Evolutionary conservation across 768 basidiomycete species (phyloP).

Genomic region (Boletus reticulatus): DNA sequence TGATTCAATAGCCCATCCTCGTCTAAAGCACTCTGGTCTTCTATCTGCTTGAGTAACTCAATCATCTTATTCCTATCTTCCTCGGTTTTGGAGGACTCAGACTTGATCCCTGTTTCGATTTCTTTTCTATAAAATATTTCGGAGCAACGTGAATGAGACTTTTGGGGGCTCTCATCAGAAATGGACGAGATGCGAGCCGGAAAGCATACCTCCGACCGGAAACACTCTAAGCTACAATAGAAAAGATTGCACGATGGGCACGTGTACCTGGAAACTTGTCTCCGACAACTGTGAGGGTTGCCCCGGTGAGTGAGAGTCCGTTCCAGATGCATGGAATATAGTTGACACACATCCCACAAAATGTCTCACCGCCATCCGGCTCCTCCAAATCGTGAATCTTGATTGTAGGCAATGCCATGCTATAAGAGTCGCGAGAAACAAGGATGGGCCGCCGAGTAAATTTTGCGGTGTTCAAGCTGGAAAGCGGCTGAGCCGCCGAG

Average conservation of each 20-base stretch:
- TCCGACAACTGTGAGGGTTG: constrained; percentile 53
- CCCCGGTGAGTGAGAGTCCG: neutral
- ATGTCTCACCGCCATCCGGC: constrained; percentile 8
- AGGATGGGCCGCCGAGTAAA: too few relatives aligned
- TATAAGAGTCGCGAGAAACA: too few relatives aligned
- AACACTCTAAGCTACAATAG: constrained; percentile 81
- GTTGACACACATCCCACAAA: constrained; percentile 46
- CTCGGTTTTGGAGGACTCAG: constrained; percentile 50
- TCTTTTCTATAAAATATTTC: constrained; percentile 81
- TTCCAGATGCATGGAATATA: neutral
- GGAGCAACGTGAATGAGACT: constrained; percentile 72
- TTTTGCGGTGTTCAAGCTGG: too few relatives aligned
- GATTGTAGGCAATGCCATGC: constrained; percentile 16
- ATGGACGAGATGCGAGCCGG: neutral
- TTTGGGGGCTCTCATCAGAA: neutral
- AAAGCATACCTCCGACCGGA: constrained; percentile 61
- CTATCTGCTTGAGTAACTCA: constrained; percentile 68
- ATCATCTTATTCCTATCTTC: constrained; percentile 67
- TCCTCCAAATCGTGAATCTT: constrained; percentile 17
- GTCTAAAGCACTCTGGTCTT: constrained; percentile 52
- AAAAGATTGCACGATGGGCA: constrained; percentile 80
- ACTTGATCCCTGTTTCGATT: constrained; percentile 59
- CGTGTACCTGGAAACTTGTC: constrained; percentile 76
- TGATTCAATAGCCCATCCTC: constrained; percentile 31
- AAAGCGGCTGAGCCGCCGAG: too few relatives aligned